A percentile compares a stretch with the other conserved stretches of the same genome.
phyloP scores from a whole-genome alignment of 1,139 yeast genomes.

The Barnettozyma hawaiiensis region DNA sequence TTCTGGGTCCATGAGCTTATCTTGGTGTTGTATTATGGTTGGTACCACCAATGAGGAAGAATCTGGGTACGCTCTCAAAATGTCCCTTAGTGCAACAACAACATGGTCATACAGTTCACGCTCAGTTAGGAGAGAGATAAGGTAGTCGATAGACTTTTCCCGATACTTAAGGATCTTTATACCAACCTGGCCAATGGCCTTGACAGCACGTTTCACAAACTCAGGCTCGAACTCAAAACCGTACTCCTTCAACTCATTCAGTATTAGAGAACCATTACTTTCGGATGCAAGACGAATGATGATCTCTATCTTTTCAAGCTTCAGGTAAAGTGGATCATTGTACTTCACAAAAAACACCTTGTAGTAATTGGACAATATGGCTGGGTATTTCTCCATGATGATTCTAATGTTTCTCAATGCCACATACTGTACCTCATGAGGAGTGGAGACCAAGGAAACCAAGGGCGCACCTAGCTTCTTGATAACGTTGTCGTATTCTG shows the following conservation, averaged over 20 bases:
- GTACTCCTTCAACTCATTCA: conserved; percentile 86
- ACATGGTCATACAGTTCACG: conserved; percentile 80
- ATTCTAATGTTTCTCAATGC: conserved; percentile 89
- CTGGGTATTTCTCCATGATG: conserved; percentile 84
- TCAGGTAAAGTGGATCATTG: conserved; percentile 90
- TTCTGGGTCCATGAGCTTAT: conserved; percentile 54
- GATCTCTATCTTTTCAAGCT: conserved; percentile 87
- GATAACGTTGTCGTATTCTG: conserved; percentile 42
- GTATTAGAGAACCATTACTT: conserved; percentile 58
- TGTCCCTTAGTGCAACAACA: conserved; percentile 68
- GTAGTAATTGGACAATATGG: conserved; percentile 68
- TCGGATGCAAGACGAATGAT: conserved; percentile 78
- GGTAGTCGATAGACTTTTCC: conserved; percentile 65
- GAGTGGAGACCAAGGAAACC: conserved; percentile 79
- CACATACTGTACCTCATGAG: conserved; percentile 94
- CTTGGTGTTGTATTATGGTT: conserved; percentile 54
- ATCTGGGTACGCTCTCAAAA: conserved; percentile 74
- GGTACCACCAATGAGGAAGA: conserved; percentile 66
- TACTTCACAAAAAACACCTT: conserved; percentile 91
- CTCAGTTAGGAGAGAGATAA: conserved; percentile 70
- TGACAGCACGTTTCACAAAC: conserved; percentile 75
- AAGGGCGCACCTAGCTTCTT: conserved; percentile 86
- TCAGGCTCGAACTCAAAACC: conserved; percentile 93
- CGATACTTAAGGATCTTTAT: conserved; percentile 62
- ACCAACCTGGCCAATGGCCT: conserved; percentile 85